A percentile compares a stretch with the other conserved stretches of the same genome.
These are phyloP conservation scores for Trichoderma harzianum DNA, from an alignment of 2,329 filamentous ascomycete genomes.

Conservation along the genomic window DNA sequence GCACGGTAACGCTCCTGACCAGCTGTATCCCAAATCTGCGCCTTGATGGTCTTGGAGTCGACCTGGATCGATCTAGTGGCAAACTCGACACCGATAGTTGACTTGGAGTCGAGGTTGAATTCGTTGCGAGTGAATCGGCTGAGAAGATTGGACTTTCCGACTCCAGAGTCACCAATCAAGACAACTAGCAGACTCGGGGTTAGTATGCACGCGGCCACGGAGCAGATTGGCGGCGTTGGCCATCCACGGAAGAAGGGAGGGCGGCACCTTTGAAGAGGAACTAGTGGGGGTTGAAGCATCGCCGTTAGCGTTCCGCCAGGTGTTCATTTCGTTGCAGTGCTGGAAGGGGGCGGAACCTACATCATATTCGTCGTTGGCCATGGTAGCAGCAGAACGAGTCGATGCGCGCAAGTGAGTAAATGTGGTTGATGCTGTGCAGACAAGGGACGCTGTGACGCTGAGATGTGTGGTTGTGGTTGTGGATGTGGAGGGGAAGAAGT, in stretches of 20 bases:
- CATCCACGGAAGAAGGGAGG: conserved; percentile 26
- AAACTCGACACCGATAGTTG: conserved; percentile 98
- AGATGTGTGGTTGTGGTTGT: conserved; percentile 15
- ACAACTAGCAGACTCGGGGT: conserved; percentile 63
- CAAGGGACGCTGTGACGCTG: conserved; percentile 2
- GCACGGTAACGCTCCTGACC: conserved; percentile 98
- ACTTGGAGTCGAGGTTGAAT: conserved; percentile 99
- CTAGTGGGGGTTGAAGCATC: conserved; percentile 45
- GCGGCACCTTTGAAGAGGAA: conserved; percentile 96
- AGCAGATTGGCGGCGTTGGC: conserved; percentile 4
- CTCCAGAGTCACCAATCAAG: conserved; percentile 97
- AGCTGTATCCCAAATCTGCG: conserved; percentile 99
- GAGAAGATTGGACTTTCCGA: conserved; percentile 99
- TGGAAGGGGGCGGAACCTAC: conserved; percentile 55
- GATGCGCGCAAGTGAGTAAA: background rate
- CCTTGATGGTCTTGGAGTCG: conserved; percentile 99
- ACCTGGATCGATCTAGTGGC: conserved; percentile 98
- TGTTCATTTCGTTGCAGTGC: background rate
- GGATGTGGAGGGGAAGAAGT: conserved; percentile 23
- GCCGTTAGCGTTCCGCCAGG: conserved; percentile 32
- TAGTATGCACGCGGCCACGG: conserved; percentile 28
- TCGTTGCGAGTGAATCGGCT: conserved; percentile 99
- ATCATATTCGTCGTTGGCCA: conserved; percentile 99
- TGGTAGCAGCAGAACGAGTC: conserved; percentile 46
- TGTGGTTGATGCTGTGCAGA: background rate